Conservation (phyloP, 768 basidiomycete genomes). For the Tricholoma sp. region DNA sequence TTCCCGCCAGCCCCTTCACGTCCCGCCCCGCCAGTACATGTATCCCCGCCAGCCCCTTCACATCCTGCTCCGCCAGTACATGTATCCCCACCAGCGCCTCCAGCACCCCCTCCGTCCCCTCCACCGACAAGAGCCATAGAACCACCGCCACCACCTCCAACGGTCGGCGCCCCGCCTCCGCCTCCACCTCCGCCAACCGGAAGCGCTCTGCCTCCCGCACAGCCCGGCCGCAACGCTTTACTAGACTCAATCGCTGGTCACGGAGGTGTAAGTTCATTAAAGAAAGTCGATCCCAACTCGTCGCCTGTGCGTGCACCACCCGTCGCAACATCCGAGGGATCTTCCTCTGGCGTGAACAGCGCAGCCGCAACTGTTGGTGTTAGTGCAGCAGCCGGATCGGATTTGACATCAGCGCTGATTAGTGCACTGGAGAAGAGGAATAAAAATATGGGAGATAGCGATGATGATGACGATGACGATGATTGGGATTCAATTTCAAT, state of each 20-base stretch:
- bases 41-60: slow-evolving; percentile 32
- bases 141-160: slow-evolving; percentile 25
- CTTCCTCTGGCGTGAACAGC: slow-evolving; percentile 21
- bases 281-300: slow-evolving; percentile 11
- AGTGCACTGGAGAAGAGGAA: slow-evolving; percentile 79
- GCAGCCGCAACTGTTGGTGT: slow-evolving; percentile 28
- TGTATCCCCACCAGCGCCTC: slow-evolving; percentile 32
- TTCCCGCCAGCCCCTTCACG: slow-evolving; percentile 19
- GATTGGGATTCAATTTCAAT: slow-evolving; percentile 49
- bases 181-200: slow-evolving; percentile 32
- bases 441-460: slow-evolving; percentile 83
- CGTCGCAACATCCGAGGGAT: slow-evolving; percentile 7
- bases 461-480: slow-evolving; percentile 72
- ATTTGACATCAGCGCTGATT: slow-evolving; percentile 80
- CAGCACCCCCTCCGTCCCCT: slow-evolving; percentile 25
- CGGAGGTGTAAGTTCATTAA: slow-evolving; percentile 11
- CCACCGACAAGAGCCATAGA: slow-evolving; percentile 28
- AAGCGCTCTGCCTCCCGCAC: slow-evolving; percentile 40
- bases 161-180: slow-evolving; percentile 26
- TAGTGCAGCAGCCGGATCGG: slow-evolving; percentile 49
- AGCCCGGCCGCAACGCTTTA: slow-evolving; percentile 44
- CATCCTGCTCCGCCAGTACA: slow-evolving; percentile 31
- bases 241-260: slow-evolving; percentile 11
- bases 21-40: slow-evolving; percentile 29
- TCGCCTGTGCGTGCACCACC: slow-evolving; percentile 10